Percentiles rank a stretch among this genome's conserved stretches.
Conservation (phyloP, 495 filamentous ascomycete species). For the Hypoxylon intermedium region DNA sequence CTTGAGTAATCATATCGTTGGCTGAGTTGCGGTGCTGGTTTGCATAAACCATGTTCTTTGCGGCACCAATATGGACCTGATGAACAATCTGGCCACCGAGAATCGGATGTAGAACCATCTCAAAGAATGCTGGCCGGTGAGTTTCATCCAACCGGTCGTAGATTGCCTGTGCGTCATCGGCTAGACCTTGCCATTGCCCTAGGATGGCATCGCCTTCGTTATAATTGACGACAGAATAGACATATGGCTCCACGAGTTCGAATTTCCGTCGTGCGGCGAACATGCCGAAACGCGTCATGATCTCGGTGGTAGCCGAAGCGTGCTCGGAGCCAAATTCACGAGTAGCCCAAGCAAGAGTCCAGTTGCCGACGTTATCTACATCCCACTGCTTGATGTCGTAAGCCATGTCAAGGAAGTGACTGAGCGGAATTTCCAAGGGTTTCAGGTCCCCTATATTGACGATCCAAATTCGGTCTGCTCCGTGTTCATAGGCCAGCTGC, state of each 20-base stretch:
- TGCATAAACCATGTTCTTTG: slow-evolving; percentile 67
- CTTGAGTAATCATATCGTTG: slow-evolving; percentile 65
- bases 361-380: slow-evolving; percentile 61
- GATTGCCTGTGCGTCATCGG: slow-evolving; percentile 59
- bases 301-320: slow-evolving; percentile 57
- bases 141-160: slow-evolving; percentile 59
- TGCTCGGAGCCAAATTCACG: slow-evolving; percentile 64
- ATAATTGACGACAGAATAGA: slow-evolving; percentile 73
- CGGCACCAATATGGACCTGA: slow-evolving; percentile 66
- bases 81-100: slow-evolving; percentile 67
- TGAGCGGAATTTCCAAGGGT: slow-evolving; percentile 71
- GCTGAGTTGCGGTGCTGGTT: slow-evolving; percentile 70
- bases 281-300: slow-evolving; percentile 68
- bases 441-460: slow-evolving; percentile 81
- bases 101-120: slow-evolving; percentile 73
- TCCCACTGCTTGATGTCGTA: slow-evolving; percentile 66
- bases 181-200: slow-evolving; percentile 67
- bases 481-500: slow-evolving; percentile 65
- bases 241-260: slow-evolving; percentile 68
- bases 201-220: slow-evolving; percentile 72
- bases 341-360: slow-evolving; percentile 63
- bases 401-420: slow-evolving; percentile 70
- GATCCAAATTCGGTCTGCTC: slow-evolving; percentile 74
- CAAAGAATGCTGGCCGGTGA: slow-evolving; percentile 67
- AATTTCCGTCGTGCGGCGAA: slow-evolving; percentile 71